Evolutionary conservation across 768 basidiomycete genomes (phyloP).

Genomic region (Daedaleopsis nitida): DNA sequence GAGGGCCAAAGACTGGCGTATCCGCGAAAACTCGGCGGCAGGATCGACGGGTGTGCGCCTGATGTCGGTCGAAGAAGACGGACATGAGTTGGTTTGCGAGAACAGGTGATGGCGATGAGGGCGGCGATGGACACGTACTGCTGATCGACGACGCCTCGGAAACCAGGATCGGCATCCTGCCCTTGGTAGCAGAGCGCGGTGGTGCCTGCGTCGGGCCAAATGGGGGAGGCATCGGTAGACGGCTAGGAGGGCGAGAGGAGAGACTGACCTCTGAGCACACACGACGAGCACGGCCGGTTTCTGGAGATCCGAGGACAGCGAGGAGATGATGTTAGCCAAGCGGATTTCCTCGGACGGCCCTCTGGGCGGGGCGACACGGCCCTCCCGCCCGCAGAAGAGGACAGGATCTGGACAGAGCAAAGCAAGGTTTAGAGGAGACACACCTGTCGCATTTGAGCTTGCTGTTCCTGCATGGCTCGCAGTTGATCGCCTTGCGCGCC

Average conservation of each 20-base stretch:
- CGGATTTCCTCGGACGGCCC: constrained; percentile 13
- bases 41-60: constrained; percentile 53
- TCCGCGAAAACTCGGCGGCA: constrained; percentile 63
- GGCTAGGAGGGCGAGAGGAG: constrained; percentile 1
- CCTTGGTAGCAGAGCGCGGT: constrained; percentile 80
- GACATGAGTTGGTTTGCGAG: constrained; percentile 22
- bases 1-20: constrained; percentile 68
- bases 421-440: constrained; percentile 20
- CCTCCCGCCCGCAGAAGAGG: neutral
- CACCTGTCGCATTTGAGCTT: constrained; percentile 90
- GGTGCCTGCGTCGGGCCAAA: constrained; percentile 53
- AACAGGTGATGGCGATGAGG: constrained; percentile 11
- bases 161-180: constrained; percentile 54
- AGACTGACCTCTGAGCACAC: constrained; percentile 73
- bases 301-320: constrained; percentile 39
- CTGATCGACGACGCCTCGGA: constrained; percentile 56
- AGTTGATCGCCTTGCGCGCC: constrained; percentile 86
- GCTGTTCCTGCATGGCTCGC: constrained; percentile 84
- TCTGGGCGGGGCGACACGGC: constrained; percentile 1
- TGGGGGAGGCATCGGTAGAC: constrained; percentile 14
- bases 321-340: constrained; percentile 20
- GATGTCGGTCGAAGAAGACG: constrained; percentile 11
- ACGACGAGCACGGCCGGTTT: constrained; percentile 87
- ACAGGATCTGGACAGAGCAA: neutral
- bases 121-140: constrained; percentile 40